Percentiles rank a stretch among this genome's conserved stretches.
These are phyloP conservation scores for Zancudomyces culisetae DNA, from an alignment of 371 early-diverging fungal species.

Conservation along the genomic window DNA sequence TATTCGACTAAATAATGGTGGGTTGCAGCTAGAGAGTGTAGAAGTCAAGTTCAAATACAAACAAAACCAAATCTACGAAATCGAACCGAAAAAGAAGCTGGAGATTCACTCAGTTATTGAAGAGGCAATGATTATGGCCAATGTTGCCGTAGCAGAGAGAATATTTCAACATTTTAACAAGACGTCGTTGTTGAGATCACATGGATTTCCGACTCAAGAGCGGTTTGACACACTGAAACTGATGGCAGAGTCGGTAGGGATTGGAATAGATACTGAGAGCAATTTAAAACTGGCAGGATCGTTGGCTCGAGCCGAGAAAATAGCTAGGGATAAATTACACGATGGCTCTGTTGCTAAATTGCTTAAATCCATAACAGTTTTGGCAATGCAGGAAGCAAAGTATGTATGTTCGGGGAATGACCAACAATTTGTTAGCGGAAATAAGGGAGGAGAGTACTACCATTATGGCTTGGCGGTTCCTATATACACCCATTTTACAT, in stretches of 20 bases:
- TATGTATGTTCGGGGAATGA: conserved; percentile 36
- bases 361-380: conserved; percentile 51
- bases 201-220: conserved; percentile 44
- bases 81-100: conserved; percentile 54
- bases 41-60: conserved; percentile 55
- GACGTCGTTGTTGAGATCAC: conserved; percentile 72
- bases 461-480: conserved; percentile 81
- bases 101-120: conserved; percentile 92
- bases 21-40: conserved; percentile 47
- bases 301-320: conserved; percentile 20
- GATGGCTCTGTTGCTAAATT: conserved; percentile 37
- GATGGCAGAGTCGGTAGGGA: conserved; percentile 35
- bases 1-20: conserved; percentile 38
- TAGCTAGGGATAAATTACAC: conserved; percentile 4
- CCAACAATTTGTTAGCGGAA: conserved; percentile 6
- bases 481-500: conserved; percentile 90
- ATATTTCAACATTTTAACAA: conserved; percentile 61
- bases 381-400: conserved; percentile 60
- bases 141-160: conserved; percentile 74
- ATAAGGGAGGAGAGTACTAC: conserved; percentile 25
- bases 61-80: conserved; percentile 38
- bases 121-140: conserved; percentile 98
- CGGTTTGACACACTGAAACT: conserved; percentile 47
- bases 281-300: conserved; percentile 44
- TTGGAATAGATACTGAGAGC: conserved; percentile 37